Evolutionary conservation across 805 yeast genomes (phyloP).

Genomic region (Zygosaccharomyces pseudorouxii): DNA sequence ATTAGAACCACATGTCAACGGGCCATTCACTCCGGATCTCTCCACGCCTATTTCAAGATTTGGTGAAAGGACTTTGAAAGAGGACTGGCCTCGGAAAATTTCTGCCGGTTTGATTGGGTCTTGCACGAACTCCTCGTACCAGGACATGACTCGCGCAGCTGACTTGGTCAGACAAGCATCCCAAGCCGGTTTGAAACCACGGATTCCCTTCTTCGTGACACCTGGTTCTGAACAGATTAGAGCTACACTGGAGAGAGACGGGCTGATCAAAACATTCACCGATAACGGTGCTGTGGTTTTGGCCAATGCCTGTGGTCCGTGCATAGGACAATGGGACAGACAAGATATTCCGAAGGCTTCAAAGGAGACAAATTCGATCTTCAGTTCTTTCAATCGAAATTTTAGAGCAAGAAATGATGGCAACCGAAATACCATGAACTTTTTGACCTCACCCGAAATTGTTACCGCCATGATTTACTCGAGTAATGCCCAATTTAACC

Average conservation of each 20-base stretch:
- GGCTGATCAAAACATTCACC: slow-evolving; percentile 73
- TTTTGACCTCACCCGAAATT: slow-evolving; percentile 96
- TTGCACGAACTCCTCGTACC: slow-evolving; percentile 97
- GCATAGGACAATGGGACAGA: slow-evolving; percentile 99
- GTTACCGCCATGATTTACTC: slow-evolving; percentile 96
- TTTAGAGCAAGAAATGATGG: slow-evolving; percentile 98
- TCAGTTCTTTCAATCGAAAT: slow-evolving; percentile 96
- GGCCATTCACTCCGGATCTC: slow-evolving; percentile 98
- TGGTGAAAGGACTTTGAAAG: slow-evolving; percentile 60
- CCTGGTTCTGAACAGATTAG: slow-evolving; percentile 98
- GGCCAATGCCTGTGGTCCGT: slow-evolving; percentile 99
- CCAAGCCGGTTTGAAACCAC: slow-evolving; percentile 80
- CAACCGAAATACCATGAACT: slow-evolving; percentile 94
- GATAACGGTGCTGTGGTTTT: slow-evolving; percentile 86
- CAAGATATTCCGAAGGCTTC: slow-evolving; percentile 63
- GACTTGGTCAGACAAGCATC: slow-evolving; percentile 86
- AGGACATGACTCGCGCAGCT: slow-evolving; percentile 96
- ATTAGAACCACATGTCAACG: slow-evolving; percentile 92
- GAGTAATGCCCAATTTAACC: slow-evolving; percentile 90
- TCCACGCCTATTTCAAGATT: slow-evolving; percentile 87
- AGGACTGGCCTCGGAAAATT: slow-evolving; percentile 82
- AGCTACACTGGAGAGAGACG: slow-evolving; percentile 95
- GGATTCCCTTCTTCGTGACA: slow-evolving; percentile 87
- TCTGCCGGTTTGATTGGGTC: slow-evolving; percentile 96
- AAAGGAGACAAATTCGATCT: slow-evolving; percentile 76